Evolutionary conservation across 1,139 yeast genomes (phyloP).

Genomic region (Suhomyces guaymorum): DNA sequence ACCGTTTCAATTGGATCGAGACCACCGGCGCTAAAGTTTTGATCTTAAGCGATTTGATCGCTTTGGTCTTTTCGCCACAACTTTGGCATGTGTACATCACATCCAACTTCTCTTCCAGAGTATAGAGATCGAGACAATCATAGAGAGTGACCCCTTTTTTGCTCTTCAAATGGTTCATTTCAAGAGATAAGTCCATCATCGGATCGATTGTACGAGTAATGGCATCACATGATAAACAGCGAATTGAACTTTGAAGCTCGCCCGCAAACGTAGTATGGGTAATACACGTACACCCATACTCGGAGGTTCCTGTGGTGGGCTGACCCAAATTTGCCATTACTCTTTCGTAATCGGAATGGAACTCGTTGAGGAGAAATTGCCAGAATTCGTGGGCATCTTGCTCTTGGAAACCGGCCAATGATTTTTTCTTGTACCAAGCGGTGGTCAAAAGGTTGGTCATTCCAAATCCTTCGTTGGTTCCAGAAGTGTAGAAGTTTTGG

Average conservation of each 20-base stretch:
- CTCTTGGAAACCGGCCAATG: constrained; percentile 91
- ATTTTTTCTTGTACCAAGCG: constrained; percentile 80
- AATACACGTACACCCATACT: constrained; percentile 63
- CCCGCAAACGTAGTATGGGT: constrained; percentile 82
- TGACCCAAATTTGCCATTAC: constrained; percentile 18
- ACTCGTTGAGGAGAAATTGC: constrained; percentile 83
- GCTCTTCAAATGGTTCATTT: constrained; percentile 46
- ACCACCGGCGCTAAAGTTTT: constrained; percentile 73
- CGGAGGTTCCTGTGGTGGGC: constrained; percentile 3
- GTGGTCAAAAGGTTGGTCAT: constrained; percentile 71
- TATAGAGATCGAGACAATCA: constrained; percentile 75
- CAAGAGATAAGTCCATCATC: constrained; percentile 84
- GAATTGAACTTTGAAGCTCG: constrained; percentile 68
- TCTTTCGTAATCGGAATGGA: constrained; percentile 59
- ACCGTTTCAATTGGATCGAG: constrained; percentile 82
- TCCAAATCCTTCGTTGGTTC: constrained; percentile 66
- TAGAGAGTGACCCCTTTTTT: constrained; percentile 39
- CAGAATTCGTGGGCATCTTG: constrained; percentile 98
- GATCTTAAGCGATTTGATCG: constrained; percentile 68
- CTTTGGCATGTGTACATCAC: constrained; percentile 66
- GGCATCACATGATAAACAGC: constrained; percentile 67
- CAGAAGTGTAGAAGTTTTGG: constrained; percentile 59
- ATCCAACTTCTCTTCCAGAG: constrained; percentile 75
- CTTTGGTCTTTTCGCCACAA: constrained; percentile 63
- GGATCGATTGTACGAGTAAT: constrained; percentile 80